phyloP scores from a whole-genome alignment of 1,284 basidiomycete genomes.

The Marasmius sp. region DNA sequence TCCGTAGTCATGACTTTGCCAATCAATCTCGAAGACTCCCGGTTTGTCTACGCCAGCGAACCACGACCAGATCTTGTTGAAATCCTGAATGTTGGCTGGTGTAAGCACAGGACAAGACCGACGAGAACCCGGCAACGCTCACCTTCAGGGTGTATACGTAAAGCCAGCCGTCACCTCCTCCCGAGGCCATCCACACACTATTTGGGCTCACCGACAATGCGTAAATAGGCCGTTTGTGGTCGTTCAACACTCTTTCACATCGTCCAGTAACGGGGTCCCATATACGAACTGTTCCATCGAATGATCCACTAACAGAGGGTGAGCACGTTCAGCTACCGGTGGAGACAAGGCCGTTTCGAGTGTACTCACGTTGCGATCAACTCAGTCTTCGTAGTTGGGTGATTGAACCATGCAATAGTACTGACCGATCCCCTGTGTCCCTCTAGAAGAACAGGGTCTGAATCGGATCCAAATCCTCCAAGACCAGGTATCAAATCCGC shows the following conservation, averaged over 20 bases:
- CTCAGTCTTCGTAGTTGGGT: constrained; percentile 44
- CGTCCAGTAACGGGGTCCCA: constrained; percentile 78
- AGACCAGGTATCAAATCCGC: constrained; percentile 40
- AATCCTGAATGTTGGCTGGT: constrained; percentile 29
- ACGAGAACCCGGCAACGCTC: constrained; percentile 18
- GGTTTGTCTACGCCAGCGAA: constrained; percentile 47
- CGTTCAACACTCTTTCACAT: constrained; percentile 65
- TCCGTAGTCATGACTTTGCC: constrained; percentile 39
- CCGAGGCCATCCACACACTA: constrained; percentile 58
- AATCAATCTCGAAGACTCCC: constrained; percentile 65
- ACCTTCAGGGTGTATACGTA: constrained; percentile 55
- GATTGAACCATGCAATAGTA: constrained; percentile 70
- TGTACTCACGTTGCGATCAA: constrained; percentile 67
- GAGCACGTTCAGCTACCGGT: background rate
- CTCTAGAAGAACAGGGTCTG: constrained; percentile 43
- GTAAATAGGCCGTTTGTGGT: constrained; percentile 69
- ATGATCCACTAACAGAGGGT: constrained; percentile 40
- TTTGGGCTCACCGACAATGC: constrained; percentile 68
- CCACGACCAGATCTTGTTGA: constrained; percentile 57
- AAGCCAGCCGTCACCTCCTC: constrained; percentile 61
- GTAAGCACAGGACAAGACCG: background rate
- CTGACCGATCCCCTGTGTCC: constrained; percentile 72
- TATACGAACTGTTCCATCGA: constrained; percentile 71
- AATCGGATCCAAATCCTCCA: constrained; percentile 24
- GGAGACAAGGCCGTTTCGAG: background rate